phyloP scores from a whole-genome alignment of 2,329 filamentous ascomycete species.

The Apiospora phragmitis region DNA sequence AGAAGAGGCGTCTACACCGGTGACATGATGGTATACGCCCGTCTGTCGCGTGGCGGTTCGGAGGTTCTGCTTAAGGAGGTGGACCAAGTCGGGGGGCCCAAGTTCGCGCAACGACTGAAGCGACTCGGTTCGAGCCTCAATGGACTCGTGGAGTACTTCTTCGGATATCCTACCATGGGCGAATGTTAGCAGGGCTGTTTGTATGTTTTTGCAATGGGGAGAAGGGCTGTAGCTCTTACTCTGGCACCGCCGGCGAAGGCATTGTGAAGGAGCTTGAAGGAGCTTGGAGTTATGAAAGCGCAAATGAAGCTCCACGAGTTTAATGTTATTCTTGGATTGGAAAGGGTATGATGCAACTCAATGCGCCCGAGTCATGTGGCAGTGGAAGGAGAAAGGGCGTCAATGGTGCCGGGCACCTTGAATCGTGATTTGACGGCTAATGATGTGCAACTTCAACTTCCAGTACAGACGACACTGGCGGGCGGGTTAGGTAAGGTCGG shows the following conservation, averaged over 20 bases:
- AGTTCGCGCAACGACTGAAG: constrained; percentile 85
- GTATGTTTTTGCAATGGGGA: too few relatives aligned
- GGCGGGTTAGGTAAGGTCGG: not conserved
- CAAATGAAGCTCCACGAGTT: not conserved
- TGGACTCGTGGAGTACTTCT: constrained; percentile 85
- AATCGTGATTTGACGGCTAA: not conserved
- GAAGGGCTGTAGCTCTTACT: constrained; percentile 22
- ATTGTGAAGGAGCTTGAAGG: constrained; percentile 23
- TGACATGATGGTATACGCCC: constrained; percentile 97
- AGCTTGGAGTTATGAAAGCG: not conserved
- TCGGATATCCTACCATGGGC: constrained; percentile 75
- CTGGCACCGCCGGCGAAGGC: constrained; percentile 36
- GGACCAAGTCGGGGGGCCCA: constrained; percentile 92
- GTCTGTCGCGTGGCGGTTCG: constrained; percentile 67
- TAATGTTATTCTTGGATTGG: not conserved
- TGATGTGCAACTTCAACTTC: not conserved
- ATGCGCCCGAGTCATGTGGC: not conserved
- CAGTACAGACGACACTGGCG: not conserved
- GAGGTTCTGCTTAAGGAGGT: constrained; percentile 77
- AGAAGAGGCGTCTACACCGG: constrained; percentile 93
- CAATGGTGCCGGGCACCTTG: constrained; percentile 7
- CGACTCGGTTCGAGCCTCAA: constrained; percentile 90
- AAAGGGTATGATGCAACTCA: not conserved
- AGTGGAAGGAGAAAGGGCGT: not conserved
- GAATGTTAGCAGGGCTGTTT: constrained; percentile 4